Base-by-base conservation (phyloP, 163 green algal genomes). In the Scenedesmus sp. region DNA sequence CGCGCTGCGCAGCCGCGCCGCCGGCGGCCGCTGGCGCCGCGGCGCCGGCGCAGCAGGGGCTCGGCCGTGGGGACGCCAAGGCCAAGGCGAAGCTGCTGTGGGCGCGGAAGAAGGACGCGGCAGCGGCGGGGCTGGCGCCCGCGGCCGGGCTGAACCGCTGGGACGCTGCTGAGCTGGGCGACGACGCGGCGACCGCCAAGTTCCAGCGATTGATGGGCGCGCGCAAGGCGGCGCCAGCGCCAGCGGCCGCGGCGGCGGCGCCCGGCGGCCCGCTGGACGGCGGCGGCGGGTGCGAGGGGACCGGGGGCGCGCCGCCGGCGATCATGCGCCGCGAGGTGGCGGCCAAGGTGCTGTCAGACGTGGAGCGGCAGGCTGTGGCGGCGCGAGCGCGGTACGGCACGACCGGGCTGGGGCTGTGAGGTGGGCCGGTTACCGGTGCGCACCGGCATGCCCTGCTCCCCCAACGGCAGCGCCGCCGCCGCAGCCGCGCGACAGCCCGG, bases 391-490 rank as follows among this genome's bases (percentile, higher is more conserved):
- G 60, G 84, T 9, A 89, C 86, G 18, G 69, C 85, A 13, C n/a
- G n/a, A n/a, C n/a, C n/a, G 86, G 86, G 0, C 69, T 91, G 28
- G 86, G 85, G 20, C 36, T 84, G 36, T 88, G 33, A 77, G n/a
- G n/a, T n/a, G n/a, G n/a, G n/a, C n/a, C n/a, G n/a, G n/a, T n/a
- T n/a, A n/a, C n/a, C n/a, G n/a, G n/a, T n/a, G n/a, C n/a, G n/a
- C n/a, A n/a, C n/a, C n/a, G n/a, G n/a, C n/a, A n/a, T n/a, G n/a
- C n/a, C n/a, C n/a, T n/a, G n/a, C n/a, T n/a, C n/a, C n/a, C n/a
- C n/a, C n/a, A n/a, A n/a, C n/a, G n/a, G n/a, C n/a, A n/a, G n/a
- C n/a, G n/a, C n/a, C n/a, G n/a, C n/a, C n/a, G n/a, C n/a, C n/a
- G n/a, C n/a, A n/a, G n/a, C n/a, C n/a, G n/a, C n/a, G n/a, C n/a